A percentile compares a stretch with the other conserved stretches of the same genome.
phyloP scores from a whole-genome alignment of 2,329 filamentous ascomycete genomes.

The Trichoderma gracile region DNA sequence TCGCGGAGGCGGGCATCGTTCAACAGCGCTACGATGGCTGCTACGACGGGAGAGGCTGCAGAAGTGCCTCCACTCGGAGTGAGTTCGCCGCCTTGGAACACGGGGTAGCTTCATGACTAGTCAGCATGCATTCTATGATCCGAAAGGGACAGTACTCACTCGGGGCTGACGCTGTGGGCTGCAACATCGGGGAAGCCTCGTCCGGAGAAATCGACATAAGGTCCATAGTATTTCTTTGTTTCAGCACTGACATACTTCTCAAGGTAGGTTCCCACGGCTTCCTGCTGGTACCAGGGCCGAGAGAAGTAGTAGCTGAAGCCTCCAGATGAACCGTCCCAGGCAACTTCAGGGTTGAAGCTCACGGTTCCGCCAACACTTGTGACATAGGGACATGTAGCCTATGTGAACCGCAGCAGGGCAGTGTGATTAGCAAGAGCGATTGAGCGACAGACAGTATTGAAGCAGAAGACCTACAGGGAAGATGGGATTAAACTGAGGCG shows the following conservation, averaged over 20 bases:
- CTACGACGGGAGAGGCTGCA: slow-evolving; percentile 51
- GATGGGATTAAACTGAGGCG: slow-evolving; percentile 49
- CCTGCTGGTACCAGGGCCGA: slow-evolving; percentile 48
- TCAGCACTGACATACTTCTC: slow-evolving; percentile 41
- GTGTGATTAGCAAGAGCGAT: not conserved
- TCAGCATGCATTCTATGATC: not conserved
- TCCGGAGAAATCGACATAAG: slow-evolving; percentile 41
- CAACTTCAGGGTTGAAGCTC: slow-evolving; percentile 41
- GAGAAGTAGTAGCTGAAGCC: slow-evolving; percentile 57
- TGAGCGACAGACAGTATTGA: not conserved
- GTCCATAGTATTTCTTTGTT: slow-evolving; percentile 46
- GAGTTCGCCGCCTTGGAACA: slow-evolving; percentile 35
- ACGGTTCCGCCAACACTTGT: slow-evolving; percentile 55
- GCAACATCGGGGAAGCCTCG: slow-evolving; percentile 49
- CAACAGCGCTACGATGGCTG: slow-evolving; percentile 49
- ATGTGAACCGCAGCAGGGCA: not conserved
- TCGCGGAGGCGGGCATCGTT: slow-evolving; percentile 49
- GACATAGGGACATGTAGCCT: slow-evolving; percentile 47
- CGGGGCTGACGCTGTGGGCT: slow-evolving; percentile 52
- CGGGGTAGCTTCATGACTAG: not conserved
- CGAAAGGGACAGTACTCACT: slow-evolving; percentile 45
- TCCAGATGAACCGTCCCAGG: slow-evolving; percentile 48
- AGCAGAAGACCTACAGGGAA: slow-evolving; percentile 31
- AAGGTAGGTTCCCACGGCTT: slow-evolving; percentile 45
- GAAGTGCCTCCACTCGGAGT: slow-evolving; percentile 44